phyloP scores from a whole-genome alignment of 257 asterid genomes.

The Agastache rugosa region DNA sequence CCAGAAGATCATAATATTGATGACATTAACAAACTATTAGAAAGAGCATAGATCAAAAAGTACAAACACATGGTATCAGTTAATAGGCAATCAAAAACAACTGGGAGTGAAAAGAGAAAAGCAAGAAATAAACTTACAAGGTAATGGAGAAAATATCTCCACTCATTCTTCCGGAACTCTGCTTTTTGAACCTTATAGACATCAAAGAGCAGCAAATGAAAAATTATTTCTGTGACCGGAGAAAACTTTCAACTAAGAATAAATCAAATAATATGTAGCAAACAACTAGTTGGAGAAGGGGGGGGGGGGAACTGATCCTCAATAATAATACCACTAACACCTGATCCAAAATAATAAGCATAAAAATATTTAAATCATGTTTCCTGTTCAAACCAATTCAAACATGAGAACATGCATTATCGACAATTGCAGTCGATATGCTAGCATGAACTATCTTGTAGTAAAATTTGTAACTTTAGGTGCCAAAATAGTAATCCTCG shows the following conservation, averaged over 20 bases:
- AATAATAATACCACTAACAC: conserved; percentile 2
- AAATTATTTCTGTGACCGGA: conserved; percentile 21
- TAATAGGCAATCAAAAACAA: conserved; percentile 12
- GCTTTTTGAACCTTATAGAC: conserved; percentile 82
- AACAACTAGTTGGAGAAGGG: not conserved
- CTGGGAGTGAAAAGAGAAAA: conserved; percentile 14
- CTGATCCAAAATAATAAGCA: conserved; percentile 12
- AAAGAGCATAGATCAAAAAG: conserved; percentile 3
- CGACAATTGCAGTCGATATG: not conserved
- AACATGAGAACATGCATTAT: conserved; percentile 2
- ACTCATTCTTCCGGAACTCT: conserved; percentile 81
- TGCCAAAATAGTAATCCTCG: not conserved
- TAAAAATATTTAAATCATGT: not conserved
- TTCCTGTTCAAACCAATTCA: conserved; percentile 8
- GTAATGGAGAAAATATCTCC: conserved; percentile 95
- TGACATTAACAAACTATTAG: conserved; percentile 5
- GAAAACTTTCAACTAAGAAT: not conserved
- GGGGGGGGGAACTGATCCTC: conserved; percentile 16
- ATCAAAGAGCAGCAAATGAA: conserved; percentile 36
- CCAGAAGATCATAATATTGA: not conserved
- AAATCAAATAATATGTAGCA: conserved; percentile 1
- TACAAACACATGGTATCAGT: conserved; percentile 26
- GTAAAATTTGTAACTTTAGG: not conserved
- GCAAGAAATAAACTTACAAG: conserved; percentile 63
- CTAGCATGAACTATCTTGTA: not conserved